A percentile compares a stretch with the other conserved stretches of the same genome.
phyloP scores from a whole-genome alignment of 2,329 filamentous ascomycete genomes.

The Dothidotthia symphoricarpi region DNA sequence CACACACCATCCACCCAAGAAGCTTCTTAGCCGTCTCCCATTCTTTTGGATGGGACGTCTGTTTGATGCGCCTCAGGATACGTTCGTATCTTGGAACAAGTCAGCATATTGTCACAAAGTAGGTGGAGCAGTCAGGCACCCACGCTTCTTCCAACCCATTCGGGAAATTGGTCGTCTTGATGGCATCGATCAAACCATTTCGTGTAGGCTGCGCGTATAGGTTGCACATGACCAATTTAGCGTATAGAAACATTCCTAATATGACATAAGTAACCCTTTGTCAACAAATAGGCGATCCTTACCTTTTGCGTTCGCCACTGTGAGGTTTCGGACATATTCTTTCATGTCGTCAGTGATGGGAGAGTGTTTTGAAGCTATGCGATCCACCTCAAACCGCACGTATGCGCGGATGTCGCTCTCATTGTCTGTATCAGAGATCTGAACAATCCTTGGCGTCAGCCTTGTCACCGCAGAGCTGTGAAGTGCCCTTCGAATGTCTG shows the following conservation, averaged over 20 bases:
- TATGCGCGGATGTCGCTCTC: conserved; percentile 20
- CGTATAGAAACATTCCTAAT: conserved; percentile 31
- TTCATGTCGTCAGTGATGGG: conserved; percentile 16
- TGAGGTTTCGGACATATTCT: conserved; percentile 23
- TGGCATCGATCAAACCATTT: conserved; percentile 13
- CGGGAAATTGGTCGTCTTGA: conserved; percentile 17
- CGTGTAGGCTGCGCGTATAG: conserved; percentile 15
- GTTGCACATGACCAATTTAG: conserved; percentile 26
- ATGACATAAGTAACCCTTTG: background rate
- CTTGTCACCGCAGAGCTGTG: conserved; percentile 3
- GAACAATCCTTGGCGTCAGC: conserved; percentile 11
- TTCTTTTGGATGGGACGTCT: conserved; percentile 3
- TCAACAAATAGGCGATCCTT: background rate
- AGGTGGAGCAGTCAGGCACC: too few species aligned
- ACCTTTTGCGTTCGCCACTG: conserved; percentile 23
- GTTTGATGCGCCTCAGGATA: conserved; percentile 25
- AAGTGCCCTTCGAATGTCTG: conserved; percentile 19
- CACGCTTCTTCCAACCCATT: conserved; percentile 22
- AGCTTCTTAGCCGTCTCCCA: conserved; percentile 20
- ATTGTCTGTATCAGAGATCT: conserved; percentile 16
- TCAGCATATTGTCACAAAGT: too few species aligned
- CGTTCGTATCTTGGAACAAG: conserved; percentile 20
- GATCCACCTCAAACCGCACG: conserved; percentile 12
- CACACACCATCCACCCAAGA: conserved; percentile 30
- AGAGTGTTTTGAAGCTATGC: conserved; percentile 14